Evolutionary conservation across 768 basidiomycete genomes (phyloP), one percentile per base, ranked within the genome.

Genomic region (Naematelia encephala): DNA sequence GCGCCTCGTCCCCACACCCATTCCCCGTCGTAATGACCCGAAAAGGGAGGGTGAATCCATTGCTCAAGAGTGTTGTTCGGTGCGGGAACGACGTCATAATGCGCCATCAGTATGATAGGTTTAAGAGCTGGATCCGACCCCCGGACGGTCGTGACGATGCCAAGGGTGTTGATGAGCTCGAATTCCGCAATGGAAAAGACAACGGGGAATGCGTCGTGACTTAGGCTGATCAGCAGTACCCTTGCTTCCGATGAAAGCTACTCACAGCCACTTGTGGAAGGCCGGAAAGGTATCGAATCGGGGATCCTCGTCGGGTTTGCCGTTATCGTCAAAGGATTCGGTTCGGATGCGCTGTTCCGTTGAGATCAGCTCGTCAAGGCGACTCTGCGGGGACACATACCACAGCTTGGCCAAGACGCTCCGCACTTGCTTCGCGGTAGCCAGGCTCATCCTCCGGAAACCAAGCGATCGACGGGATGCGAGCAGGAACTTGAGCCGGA

Each of bases 101-200:
- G 73, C 13, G 65, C 49, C 16, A 26, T 28, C n/a, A 50, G 26
- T 26, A 50, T 50, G 49, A 50, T 23, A 3, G 49, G 49, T 10
- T 22, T 23, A 25, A 88, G 79, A 1, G 79, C 76, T 8, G 72
- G 56, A 62, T 88, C 80, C 1, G 82, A 80, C 1, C 88, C 89
- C 51, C 80, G 77, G 87, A 88, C 90, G 46, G 84, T 82, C 72
- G 84, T 88, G 13, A 89, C 73, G n/a, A 90, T 80, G 0, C 84
- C 89, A 64, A 87, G 88, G 0, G 84, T 87, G 73, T 90, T 89
- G 67, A 91, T 83, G 64, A 84, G 85, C 8, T 84, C 85, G 59
- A 87, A 80, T 26, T 80, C 68, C 44, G 89, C 79, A 2, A 59
- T 60, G 42, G 59, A 57, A 50, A 61, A 74, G 13, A 68, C 42